These are phyloP conservation scores for Clarireedia sp. DNA, from an alignment of 2,329 filamentous ascomycete genomes.

Conservation along the genomic window DNA sequence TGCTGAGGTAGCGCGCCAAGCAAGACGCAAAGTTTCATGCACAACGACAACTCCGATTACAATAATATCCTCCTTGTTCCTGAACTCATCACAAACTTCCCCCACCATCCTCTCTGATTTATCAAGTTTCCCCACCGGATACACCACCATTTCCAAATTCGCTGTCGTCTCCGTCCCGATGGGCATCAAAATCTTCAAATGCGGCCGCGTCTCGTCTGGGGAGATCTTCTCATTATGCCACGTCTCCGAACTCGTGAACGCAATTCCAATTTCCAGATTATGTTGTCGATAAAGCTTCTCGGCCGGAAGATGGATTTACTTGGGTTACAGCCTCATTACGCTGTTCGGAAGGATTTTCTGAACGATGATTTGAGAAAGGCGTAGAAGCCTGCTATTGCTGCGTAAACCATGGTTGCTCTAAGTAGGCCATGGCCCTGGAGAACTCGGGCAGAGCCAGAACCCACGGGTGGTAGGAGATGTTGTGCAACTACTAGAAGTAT, in stretches of 20 bases:
- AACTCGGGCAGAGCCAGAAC: no score
- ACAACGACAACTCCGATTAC: no score
- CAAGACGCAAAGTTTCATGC: constrained; percentile 15
- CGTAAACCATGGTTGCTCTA: neutral
- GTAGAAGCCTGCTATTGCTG: neutral
- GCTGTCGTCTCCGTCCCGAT: neutral
- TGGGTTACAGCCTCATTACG: neutral
- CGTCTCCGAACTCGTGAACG: neutral
- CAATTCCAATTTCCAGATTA: neutral
- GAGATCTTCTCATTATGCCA: neutral
- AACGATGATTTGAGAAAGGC: neutral
- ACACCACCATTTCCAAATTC: no score
- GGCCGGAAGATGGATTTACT: neutral
- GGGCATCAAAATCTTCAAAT: neutral
- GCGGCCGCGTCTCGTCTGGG: neutral
- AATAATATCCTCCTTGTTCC: neutral
- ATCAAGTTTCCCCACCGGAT: neutral
- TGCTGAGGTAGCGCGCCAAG: constrained; percentile 22
- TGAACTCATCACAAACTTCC: neutral
- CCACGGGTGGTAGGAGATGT: no score
- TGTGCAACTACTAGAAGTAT: no score
- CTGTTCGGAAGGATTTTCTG: neutral
- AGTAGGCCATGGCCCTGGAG: no score
- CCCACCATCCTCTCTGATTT: neutral
- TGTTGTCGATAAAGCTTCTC: neutral